These are phyloP conservation scores for Senna tora DNA, from an alignment of 306 rosid species.

Conservation along the genomic window DNA sequence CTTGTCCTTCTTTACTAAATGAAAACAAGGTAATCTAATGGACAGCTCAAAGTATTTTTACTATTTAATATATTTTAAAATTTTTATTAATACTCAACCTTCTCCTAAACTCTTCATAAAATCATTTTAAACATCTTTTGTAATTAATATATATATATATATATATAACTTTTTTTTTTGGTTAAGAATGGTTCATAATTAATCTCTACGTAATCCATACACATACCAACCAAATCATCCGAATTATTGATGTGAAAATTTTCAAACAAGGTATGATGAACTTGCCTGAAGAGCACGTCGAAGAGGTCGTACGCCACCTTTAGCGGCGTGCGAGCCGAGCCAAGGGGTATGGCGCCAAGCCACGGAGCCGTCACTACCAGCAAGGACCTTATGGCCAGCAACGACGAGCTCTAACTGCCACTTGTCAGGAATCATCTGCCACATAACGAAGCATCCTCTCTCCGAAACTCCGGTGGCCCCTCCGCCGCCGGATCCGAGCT, in stretches of 20 bases:
- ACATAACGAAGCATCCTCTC: constrained; percentile 93
- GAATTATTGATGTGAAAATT: too few species aligned
- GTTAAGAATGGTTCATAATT: too few species aligned
- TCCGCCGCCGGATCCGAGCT: constrained; percentile 53
- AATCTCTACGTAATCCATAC: too few species aligned
- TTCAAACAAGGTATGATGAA: constrained; percentile 27
- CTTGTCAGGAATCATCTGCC: constrained; percentile 94
- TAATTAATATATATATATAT: too few species aligned
- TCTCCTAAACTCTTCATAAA: too few species aligned
- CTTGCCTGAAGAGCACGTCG: constrained; percentile 93
- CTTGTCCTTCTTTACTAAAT: not conserved
- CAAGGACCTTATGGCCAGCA: constrained; percentile 74
- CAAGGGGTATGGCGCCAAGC: constrained; percentile 99
- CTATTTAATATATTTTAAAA: too few species aligned
- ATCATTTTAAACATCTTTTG: too few species aligned
- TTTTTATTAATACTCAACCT: too few species aligned
- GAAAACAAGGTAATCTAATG: not conserved
- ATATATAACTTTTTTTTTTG: too few species aligned
- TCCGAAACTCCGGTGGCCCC: constrained; percentile 47
- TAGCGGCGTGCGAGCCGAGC: constrained; percentile 88
- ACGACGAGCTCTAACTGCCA: constrained; percentile 90
- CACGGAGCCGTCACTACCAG: constrained; percentile 83
- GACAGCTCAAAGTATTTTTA: too few species aligned
- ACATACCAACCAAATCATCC: too few species aligned
- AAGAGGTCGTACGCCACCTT: constrained; percentile 87